Base-by-base conservation (phyloP, 495 filamentous ascomycete genomes). In the Aspergillus steynii region DNA sequence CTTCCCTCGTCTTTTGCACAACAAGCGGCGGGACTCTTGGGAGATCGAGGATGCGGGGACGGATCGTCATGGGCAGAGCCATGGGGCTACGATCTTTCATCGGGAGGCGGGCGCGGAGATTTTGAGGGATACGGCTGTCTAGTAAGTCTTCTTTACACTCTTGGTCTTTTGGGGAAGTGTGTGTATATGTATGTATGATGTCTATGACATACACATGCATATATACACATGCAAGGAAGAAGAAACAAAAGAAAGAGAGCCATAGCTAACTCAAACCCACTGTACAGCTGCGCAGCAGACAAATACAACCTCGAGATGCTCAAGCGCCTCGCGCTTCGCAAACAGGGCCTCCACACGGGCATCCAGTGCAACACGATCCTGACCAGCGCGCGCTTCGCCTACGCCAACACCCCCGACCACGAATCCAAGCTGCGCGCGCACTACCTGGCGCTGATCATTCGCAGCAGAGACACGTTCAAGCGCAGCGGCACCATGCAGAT, bases 401-500 rank as follows among this genome's bases (percentile, higher is more conserved):
- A 97, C 76, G 88, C 86, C 64, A 84, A 96, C 74, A 97, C 93
- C 15, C 91, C 92, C 1, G 91, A 96, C 68, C 88, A 81, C 20
- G 93, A 97, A 80, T 93, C 90, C 29, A 90, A 90, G 72, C 83
- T 97, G 55, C 82, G 93, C 55, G 92, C 93, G 34, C 93, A 97
- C 75, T 97, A 96, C 68, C 86, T 97, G 28, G 92, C 92, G 29
- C 82, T 97, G 70, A 96, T 97, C 74, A 93, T 97, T 65, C 83
- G 92, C 63, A 88, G 86, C 68, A 82, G 91, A 61, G 81, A 80
- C 62, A 96, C 90, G 4, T 97, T 97, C 80, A 97, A 95, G 82
- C 80, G 90, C 45, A 96, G 91, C 74, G 92, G 92, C 62, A 96
- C 92, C n/a, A 96, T 96, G 92, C 92, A 96, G 76, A 84, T 89